Percentiles rank a stretch among this genome's conserved stretches.
These are phyloP conservation scores for Arthrobotrys sinensis DNA, from an alignment of 2,329 filamentous ascomycete species.

Conservation along the genomic window DNA sequence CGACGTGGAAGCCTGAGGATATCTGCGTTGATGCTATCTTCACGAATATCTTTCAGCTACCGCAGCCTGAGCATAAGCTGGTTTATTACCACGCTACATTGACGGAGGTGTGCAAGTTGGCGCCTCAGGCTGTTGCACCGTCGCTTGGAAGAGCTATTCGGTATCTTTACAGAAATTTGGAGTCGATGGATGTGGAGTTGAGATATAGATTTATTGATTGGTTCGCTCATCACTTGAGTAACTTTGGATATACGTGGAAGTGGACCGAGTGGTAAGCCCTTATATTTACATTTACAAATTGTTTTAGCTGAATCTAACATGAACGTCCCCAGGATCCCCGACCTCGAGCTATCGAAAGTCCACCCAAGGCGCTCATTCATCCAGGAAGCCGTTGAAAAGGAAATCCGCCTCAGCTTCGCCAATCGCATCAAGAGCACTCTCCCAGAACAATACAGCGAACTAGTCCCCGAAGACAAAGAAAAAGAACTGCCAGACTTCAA, in stretches of 20 bases:
- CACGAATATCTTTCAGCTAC: conserved; percentile 91
- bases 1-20: conserved; percentile 97
- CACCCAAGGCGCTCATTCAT: conserved; percentile 96
- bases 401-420: conserved; percentile 95
- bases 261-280: conserved; percentile 88
- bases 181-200: conserved; percentile 88
- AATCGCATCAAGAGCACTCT: conserved; percentile 95
- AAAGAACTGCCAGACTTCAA: conserved; percentile 98
- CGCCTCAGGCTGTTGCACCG: conserved; percentile 94
- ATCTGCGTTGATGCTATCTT: conserved; percentile 98
- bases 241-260: conserved; percentile 99
- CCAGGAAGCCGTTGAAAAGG: conserved; percentile 90
- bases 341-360: conserved; percentile 81
- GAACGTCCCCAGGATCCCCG: conserved; percentile 75
- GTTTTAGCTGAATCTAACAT: conserved; percentile 10
- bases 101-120: conserved; percentile 95
- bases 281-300: not conserved
- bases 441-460: conserved; percentile 82
- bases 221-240: conserved; percentile 98
- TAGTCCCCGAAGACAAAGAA: conserved; percentile 90
- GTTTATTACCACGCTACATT: conserved; percentile 97
- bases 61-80: conserved; percentile 88
- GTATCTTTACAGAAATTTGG: conserved; percentile 86
- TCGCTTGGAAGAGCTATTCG: conserved; percentile 93
- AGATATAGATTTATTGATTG: conserved; percentile 92